Base-by-base conservation (phyloP, 1,284 basidiomycete species). In the Moniliella sp. region DNA sequence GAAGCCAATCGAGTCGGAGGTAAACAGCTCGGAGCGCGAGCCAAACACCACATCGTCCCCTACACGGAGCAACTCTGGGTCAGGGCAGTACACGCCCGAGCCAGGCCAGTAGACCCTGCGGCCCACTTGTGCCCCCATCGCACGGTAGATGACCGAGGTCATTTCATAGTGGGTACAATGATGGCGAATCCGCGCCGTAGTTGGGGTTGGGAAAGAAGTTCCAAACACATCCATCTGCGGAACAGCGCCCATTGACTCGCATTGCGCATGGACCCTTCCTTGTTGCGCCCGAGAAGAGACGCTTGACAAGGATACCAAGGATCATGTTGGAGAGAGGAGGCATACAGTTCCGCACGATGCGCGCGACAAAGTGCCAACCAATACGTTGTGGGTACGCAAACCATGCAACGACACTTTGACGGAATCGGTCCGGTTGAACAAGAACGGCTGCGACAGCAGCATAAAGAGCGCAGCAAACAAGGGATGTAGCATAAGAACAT, bases 101-200 rank as follows among this genome's bases (percentile, higher is more conserved):
- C 54, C 54, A 5, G 54, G 54, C 54, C 54, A 57, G 42, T 57
- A 57, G 31, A 57, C 54, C 9, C 54, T 50, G 39, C 48, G 54
- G 31, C 54, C 54, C 14, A 57, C 51, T 18, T 48, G 44, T n/a
- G 54, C 52, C 16, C 54, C 54, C 54, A 57, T 56, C 5, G 50
- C 49, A 34, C 54, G 50, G 41, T 48, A 57, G 30, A 57, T 41
- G 28, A 56, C 53, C 30, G 54, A 57, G 5, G 45, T 47, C 54
- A 57, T 57, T 27, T 57, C 54, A 43, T 57, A 57, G 36, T 57
- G 54, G 11, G 54, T 57, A 26, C 54, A 18, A 57, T 37, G 28
- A 57, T 48, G 19, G 42, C 39, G 15, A 57, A 40, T 10, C 52
- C 54, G 15, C 47, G 46, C 28, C 46, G 46, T 15, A 57, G 39